Evolutionary conservation across 176 grass and related monocot genomes (phyloP).

Genomic region (Triticum dicoccoides): DNA sequence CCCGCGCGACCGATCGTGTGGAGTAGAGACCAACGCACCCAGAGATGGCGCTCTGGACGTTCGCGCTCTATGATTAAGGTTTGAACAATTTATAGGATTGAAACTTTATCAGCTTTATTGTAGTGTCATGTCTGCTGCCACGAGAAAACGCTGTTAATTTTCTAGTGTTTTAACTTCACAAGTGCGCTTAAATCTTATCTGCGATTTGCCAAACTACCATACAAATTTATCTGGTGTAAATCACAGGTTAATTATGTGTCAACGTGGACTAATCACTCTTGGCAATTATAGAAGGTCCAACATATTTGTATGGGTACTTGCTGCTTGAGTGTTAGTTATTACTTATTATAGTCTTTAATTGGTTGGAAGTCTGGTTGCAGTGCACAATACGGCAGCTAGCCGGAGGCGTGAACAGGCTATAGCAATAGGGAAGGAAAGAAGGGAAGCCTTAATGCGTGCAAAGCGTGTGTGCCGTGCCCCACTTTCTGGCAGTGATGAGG

Average conservation of each 20-base stretch:
- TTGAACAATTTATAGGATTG: background rate
- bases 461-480: slow-evolving; percentile 83
- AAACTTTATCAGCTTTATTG: background rate
- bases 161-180: background rate
- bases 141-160: background rate
- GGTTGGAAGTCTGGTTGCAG: slow-evolving; percentile 51
- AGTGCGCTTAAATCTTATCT: background rate
- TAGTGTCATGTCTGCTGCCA: background rate
- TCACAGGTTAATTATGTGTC: slow-evolving; percentile 5
- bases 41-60: no score
- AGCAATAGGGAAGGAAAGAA: slow-evolving; percentile 88
- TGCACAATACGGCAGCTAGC: slow-evolving; percentile 53
- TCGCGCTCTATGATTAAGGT: no score
- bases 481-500: slow-evolving; percentile 50
- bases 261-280: background rate
- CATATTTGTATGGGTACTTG: background rate
- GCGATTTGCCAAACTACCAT: background rate
- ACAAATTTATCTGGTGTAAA: background rate
- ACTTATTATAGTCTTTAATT: slow-evolving; percentile 10
- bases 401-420: slow-evolving; percentile 73
- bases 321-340: slow-evolving; percentile 5
- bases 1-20: no score
- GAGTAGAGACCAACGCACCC: no score
- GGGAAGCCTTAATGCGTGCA: slow-evolving; percentile 90
- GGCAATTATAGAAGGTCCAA: background rate